phyloP scores from a whole-genome alignment of 176 grass and related monocot species.

The Oryza nivara region DNA sequence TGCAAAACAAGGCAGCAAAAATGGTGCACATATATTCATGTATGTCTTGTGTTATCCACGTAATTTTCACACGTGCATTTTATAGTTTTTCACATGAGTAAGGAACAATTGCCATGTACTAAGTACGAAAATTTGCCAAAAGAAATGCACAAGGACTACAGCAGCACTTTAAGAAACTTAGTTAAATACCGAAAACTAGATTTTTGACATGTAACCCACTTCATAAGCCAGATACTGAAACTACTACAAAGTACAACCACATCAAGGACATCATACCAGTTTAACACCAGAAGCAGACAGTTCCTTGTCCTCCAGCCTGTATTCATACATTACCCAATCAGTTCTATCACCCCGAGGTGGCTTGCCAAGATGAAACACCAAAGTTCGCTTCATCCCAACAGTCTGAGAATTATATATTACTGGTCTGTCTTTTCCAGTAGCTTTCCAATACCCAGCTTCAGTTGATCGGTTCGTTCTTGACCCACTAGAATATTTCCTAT shows the following conservation, averaged over 20 bases:
- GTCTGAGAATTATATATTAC: slow-evolving; percentile 63
- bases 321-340: slow-evolving; percentile 97
- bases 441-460: slow-evolving; percentile 83
- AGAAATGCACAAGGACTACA: neutral
- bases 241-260: slow-evolving; percentile 10
- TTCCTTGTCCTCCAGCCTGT: slow-evolving; percentile 65
- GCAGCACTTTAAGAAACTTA: neutral
- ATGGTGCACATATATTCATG: neutral
- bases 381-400: slow-evolving; percentile 85
- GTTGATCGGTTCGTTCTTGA: slow-evolving; percentile 78
- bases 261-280: slow-evolving; percentile 47
- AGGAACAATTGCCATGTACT: neutral
- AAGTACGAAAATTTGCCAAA: neutral
- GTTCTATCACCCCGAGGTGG: slow-evolving; percentile 72
- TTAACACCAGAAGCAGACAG: slow-evolving; percentile 56
- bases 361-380: slow-evolving; percentile 90
- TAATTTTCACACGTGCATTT: neutral
- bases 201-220: slow-evolving; percentile 15
- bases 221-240: slow-evolving; percentile 9
- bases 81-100: neutral
- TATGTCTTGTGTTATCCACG: slow-evolving; percentile 2
- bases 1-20: slow-evolving; percentile 1
- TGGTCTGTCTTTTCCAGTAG: slow-evolving; percentile 79
- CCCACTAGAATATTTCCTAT: slow-evolving; percentile 80
- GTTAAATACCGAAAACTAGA: neutral